These are phyloP conservation scores for Calycina herbarum DNA, from an alignment of 2,329 filamentous ascomycete genomes.

Conservation along the genomic window DNA sequence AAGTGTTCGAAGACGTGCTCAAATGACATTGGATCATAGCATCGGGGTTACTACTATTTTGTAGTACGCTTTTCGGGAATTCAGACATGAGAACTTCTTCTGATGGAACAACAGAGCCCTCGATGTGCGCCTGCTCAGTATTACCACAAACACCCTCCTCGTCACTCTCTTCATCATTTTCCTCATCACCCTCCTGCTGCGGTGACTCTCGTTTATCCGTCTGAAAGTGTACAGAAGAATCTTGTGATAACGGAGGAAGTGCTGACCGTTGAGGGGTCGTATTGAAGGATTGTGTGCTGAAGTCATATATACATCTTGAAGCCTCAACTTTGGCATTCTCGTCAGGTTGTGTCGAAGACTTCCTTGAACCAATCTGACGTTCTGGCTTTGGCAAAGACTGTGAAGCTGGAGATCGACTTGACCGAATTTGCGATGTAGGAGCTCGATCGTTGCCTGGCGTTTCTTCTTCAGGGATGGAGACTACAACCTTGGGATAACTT, in stretches of 20 bases:
- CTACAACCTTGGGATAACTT: background rate
- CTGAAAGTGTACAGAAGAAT: background rate
- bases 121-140: background rate
- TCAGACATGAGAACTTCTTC: background rate
- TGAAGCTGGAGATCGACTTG: background rate
- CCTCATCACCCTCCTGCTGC: background rate
- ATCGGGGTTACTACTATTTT: background rate
- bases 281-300: conserved; percentile 29
- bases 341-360: background rate
- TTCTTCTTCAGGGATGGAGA: background rate
- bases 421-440: background rate
- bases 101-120: background rate
- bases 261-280: conserved; percentile 23
- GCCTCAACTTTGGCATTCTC: background rate
- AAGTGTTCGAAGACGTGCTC: background rate
- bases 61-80: background rate
- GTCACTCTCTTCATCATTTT: background rate
- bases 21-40: background rate
- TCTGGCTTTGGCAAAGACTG: background rate
- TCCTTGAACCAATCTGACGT: background rate
- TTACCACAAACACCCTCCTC: background rate
- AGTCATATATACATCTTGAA: conserved; percentile 11
- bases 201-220: background rate
- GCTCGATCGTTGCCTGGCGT: background rate
- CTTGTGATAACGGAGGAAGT: background rate